These are phyloP conservation scores for Aphanomyces euteiches DNA, from an alignment of 352 stramenopile genomes.

Conservation along the genomic window DNA sequence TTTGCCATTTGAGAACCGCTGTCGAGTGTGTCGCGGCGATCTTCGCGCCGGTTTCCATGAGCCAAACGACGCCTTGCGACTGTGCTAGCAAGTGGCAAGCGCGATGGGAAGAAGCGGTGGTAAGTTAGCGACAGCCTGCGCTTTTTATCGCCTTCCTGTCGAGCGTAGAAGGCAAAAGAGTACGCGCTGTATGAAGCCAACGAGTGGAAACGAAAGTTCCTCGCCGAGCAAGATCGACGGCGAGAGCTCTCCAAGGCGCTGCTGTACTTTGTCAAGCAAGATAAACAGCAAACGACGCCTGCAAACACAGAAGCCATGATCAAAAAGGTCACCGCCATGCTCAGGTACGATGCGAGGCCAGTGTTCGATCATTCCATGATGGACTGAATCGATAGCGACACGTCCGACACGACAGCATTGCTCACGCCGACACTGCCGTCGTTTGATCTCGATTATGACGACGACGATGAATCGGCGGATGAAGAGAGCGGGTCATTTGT, in stretches of 20 bases:
- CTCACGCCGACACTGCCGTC: slow-evolving; percentile 80
- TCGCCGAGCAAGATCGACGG: slow-evolving; percentile 61
- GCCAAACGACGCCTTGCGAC: neutral
- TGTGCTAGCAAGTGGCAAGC: slow-evolving; percentile 12
- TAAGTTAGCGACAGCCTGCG: neutral
- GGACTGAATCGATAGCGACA: slow-evolving; percentile 27
- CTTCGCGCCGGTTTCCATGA: neutral
- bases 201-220: slow-evolving; percentile 79
- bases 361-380: neutral
- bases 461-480: slow-evolving; percentile 46
- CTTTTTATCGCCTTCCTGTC: slow-evolving; percentile 5
- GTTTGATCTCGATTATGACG: slow-evolving; percentile 81
- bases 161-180: slow-evolving; percentile 47
- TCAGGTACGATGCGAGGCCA: slow-evolving; percentile 20
- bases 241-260: slow-evolving; percentile 62
- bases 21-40: neutral
- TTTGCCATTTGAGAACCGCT: neutral
- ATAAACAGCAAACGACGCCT: slow-evolving; percentile 7
- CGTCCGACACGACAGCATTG: slow-evolving; percentile 56
- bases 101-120: slow-evolving; percentile 23
- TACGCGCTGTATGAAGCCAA: slow-evolving; percentile 62
- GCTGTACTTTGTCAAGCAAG: slow-evolving; percentile 22
- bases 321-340: slow-evolving; percentile 16
- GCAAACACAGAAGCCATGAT: neutral
- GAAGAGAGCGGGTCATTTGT: slow-evolving; percentile 26